Percentiles rank a stretch among this genome's conserved stretches.
phyloP scores from a whole-genome alignment of 108 stramenopile genomes.

The Nitzschia sp. region DNA sequence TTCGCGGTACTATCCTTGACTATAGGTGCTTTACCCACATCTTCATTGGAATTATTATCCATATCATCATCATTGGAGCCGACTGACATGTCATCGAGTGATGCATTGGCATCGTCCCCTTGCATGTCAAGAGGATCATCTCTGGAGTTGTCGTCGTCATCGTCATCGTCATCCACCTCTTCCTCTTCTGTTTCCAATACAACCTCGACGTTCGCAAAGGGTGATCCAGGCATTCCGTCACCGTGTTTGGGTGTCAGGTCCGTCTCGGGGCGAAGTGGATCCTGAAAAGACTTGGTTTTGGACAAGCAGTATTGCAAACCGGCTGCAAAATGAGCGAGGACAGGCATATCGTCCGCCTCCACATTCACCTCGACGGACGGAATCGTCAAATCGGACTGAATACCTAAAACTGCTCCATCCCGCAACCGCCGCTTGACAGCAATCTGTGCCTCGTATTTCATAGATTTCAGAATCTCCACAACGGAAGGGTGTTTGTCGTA shows the following conservation, averaged over 20 bases:
- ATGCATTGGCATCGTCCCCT: conserved; percentile 2
- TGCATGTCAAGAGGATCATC: conserved; percentile 1
- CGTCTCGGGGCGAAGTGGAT: conserved; percentile 51
- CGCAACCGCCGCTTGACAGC: conserved; percentile 56
- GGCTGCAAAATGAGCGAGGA: conserved; percentile 31
- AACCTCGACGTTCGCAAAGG: neutral
- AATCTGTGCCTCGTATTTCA: conserved; percentile 61
- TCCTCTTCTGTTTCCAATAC: neutral
- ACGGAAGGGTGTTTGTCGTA: neutral
- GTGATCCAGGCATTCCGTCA: neutral
- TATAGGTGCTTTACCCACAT: conserved; percentile 23
- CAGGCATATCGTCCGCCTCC: conserved; percentile 30
- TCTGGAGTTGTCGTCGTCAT: neutral
- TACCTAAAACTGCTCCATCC: conserved; percentile 63
- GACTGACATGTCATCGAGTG: conserved; percentile 2
- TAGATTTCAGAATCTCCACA: neutral
- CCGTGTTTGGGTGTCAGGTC: neutral
- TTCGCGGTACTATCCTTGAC: conserved; percentile 7
- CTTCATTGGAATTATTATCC: conserved; percentile 37
- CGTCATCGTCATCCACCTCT: conserved; percentile 9
- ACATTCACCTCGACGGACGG: conserved; percentile 53
- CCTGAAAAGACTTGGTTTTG: conserved; percentile 71
- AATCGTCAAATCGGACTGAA: conserved; percentile 64
- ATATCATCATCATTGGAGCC: conserved; percentile 19
- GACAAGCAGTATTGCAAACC: conserved; percentile 57